Evolutionary conservation across 2,329 filamentous ascomycete genomes (phyloP).

Genomic region (Sporothrix curviconia): DNA sequence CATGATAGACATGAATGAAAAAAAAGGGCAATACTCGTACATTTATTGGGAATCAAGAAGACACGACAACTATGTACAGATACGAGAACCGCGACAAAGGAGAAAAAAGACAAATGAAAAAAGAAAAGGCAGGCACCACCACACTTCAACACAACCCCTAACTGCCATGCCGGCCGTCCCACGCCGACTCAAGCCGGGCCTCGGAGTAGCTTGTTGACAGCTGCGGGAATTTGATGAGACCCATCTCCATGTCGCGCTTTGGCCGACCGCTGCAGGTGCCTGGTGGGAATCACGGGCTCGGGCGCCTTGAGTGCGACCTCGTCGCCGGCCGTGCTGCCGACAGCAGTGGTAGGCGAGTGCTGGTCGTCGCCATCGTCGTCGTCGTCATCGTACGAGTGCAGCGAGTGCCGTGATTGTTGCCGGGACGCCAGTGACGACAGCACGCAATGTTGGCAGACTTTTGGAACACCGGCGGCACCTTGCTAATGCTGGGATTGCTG

Average conservation of each 20-base stretch:
- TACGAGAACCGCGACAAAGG: background rate
- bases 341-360: background rate
- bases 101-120: background rate
- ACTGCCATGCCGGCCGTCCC: background rate
- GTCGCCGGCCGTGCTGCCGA: background rate
- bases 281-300: background rate
- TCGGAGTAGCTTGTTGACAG: too few relatives aligned
- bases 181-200: background rate
- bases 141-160: background rate
- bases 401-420: background rate
- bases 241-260: background rate
- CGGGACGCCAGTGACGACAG: conserved; percentile 8
- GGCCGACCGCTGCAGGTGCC: background rate
- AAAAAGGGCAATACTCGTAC: background rate
- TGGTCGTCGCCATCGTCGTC: background rate
- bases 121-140: background rate
- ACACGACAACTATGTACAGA: background rate
- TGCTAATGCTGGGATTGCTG: background rate
- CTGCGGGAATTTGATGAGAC: background rate
- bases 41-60: too few relatives aligned
- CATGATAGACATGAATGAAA: background rate
- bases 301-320: background rate
- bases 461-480: too few relatives aligned
- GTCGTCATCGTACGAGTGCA: background rate
- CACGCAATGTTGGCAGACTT: conserved; percentile 10